These are phyloP conservation scores for Heterobasidion parviporum DNA, from an alignment of 1,284 basidiomycete species.

Conservation along the genomic window DNA sequence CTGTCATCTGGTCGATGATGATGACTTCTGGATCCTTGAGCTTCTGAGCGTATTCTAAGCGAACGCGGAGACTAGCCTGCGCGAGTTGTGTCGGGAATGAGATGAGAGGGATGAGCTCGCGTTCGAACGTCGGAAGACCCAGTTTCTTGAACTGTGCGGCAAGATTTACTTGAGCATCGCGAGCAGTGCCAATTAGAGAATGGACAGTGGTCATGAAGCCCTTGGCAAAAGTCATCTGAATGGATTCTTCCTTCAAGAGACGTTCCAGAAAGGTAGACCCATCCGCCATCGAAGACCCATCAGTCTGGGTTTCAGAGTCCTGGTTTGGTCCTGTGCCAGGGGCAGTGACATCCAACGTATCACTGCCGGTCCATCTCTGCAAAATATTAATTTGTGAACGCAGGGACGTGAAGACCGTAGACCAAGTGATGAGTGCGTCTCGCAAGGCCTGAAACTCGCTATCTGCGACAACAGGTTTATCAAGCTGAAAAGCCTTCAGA, in stretches of 20 bases:
- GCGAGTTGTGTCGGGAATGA: slow-evolving; percentile 94
- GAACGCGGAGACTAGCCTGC: slow-evolving; percentile 84
- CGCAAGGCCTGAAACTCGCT: slow-evolving; percentile 67
- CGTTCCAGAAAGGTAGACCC: slow-evolving; percentile 87
- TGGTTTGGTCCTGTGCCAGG: slow-evolving; percentile 43
- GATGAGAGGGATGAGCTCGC: slow-evolving; percentile 88
- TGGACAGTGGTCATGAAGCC: slow-evolving; percentile 87
- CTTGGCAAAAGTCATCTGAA: slow-evolving; percentile 92
- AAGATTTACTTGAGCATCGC: slow-evolving; percentile 81
- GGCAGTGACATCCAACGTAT: slow-evolving; percentile 81
- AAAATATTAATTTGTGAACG: slow-evolving; percentile 73
- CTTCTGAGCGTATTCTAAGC: slow-evolving; percentile 87
- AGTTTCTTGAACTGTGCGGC: slow-evolving; percentile 70
- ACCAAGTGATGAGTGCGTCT: slow-evolving; percentile 88
- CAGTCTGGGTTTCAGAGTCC: background rate
- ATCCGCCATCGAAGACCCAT: slow-evolving; percentile 27
- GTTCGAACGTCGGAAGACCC: slow-evolving; percentile 89
- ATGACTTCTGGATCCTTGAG: slow-evolving; percentile 84
- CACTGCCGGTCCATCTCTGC: slow-evolving; percentile 87
- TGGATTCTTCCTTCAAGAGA: slow-evolving; percentile 91
- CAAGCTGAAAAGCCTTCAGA: slow-evolving; percentile 70
- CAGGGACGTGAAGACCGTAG: slow-evolving; percentile 71
- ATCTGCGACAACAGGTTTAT: slow-evolving; percentile 67
- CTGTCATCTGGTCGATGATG: slow-evolving; percentile 93
- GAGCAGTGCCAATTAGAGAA: slow-evolving; percentile 79